Evolutionary conservation across 2,329 filamentous ascomycete genomes (phyloP).

Genomic region (Coccinonectria pachysandricola): DNA sequence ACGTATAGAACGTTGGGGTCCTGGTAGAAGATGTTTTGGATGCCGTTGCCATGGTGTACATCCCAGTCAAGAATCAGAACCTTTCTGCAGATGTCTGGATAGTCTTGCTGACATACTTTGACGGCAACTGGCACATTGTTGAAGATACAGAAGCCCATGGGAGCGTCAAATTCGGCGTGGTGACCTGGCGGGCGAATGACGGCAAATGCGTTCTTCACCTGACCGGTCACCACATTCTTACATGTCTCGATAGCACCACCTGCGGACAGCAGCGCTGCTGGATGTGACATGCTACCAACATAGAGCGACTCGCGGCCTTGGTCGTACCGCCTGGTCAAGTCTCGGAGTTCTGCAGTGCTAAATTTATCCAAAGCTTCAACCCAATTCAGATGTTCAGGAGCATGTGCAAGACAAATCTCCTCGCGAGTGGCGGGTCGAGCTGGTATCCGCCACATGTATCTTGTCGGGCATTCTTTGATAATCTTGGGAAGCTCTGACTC

Average conservation of each 20-base stretch:
- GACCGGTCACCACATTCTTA: constrained; percentile 72
- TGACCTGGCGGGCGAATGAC: constrained; percentile 93
- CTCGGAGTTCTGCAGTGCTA: constrained; percentile 55
- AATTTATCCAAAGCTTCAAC: constrained; percentile 49
- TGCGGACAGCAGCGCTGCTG: constrained; percentile 72
- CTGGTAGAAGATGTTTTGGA: constrained; percentile 91
- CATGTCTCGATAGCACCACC: constrained; percentile 95
- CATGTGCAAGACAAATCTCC: constrained; percentile 76
- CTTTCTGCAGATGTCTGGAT: constrained; percentile 72
- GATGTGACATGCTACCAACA: constrained; percentile 71
- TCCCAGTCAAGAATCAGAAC: constrained; percentile 91
- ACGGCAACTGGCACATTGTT: constrained; percentile 94
- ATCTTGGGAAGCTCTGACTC: constrained; percentile 43
- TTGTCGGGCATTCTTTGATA: constrained; percentile 42
- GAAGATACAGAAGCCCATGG: constrained; percentile 95
- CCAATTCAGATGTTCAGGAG: constrained; percentile 66
- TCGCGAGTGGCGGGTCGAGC: constrained; percentile 66
- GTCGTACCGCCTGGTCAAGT: constrained; percentile 51
- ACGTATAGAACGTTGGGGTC: constrained; percentile 95
- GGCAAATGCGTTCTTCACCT: constrained; percentile 89
- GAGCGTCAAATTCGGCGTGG: constrained; percentile 75
- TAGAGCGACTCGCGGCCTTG: constrained; percentile 67
- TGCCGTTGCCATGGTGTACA: constrained; percentile 75
- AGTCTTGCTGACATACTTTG: constrained; percentile 75
- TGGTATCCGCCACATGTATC: constrained; percentile 65